Conservation (phyloP, 208 protist genomes). For the Trypanosoma avium region DNA sequence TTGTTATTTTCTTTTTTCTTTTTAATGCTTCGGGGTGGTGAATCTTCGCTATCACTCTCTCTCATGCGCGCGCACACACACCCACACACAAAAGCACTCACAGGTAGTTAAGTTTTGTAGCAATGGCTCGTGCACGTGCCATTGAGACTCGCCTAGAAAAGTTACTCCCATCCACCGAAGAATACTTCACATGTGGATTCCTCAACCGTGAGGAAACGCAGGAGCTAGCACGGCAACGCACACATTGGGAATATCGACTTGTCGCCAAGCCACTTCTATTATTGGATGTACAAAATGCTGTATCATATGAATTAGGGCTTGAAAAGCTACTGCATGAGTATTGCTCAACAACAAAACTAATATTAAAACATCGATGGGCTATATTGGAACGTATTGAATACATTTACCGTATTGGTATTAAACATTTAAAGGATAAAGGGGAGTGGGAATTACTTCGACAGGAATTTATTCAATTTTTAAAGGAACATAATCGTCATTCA, state of each 20-base stretch:
- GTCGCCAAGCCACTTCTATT: constrained; percentile 86
- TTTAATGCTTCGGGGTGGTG: background rate
- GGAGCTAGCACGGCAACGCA: constrained; percentile 68
- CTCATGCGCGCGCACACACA: constrained; percentile 14
- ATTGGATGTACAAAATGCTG: constrained; percentile 77
- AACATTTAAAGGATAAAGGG: constrained; percentile 52
- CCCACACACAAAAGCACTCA: constrained; percentile 2
- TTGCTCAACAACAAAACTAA: constrained; percentile 65
- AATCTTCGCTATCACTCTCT: background rate
- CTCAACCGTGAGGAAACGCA: constrained; percentile 66
- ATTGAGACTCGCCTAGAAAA: constrained; percentile 89
- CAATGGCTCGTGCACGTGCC: constrained; percentile 79
- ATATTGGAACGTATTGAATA: constrained; percentile 79
- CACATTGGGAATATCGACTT: constrained; percentile 85
- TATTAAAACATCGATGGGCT: constrained; percentile 76
- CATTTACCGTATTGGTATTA: constrained; percentile 82
- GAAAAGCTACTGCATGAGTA: constrained; percentile 66
- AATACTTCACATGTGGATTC: constrained; percentile 85
- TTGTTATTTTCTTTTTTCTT: background rate
- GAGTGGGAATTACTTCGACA: constrained; percentile 58
- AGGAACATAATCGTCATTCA: constrained; percentile 48
- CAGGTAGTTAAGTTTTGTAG: background rate
- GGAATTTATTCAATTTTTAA: constrained; percentile 69
- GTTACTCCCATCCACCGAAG: constrained; percentile 77
- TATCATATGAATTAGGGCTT: constrained; percentile 73